These are phyloP conservation scores for Neurospora sp. DNA, from an alignment of 2,329 filamentous ascomycete genomes.

Conservation along the genomic window DNA sequence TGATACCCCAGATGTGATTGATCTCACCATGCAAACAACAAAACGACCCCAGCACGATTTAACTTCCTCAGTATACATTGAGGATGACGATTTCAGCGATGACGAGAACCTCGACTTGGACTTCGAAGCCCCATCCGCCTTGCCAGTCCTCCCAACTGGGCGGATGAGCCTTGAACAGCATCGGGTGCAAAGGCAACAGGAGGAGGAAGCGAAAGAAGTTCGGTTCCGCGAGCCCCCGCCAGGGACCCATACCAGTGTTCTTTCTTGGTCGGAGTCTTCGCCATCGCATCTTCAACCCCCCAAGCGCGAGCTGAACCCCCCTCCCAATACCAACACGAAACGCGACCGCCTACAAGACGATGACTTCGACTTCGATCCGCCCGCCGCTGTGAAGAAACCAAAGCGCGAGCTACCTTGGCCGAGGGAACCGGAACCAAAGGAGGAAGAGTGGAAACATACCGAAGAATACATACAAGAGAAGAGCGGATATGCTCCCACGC, in stretches of 20 bases:
- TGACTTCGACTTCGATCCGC: constrained; percentile 16
- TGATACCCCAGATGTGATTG: constrained; percentile 27
- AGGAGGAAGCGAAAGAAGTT: constrained; percentile 3
- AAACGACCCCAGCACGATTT: constrained; percentile 15
- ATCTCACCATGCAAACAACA: constrained; percentile 16
- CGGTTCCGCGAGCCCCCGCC: constrained; percentile 9
- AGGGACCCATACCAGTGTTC: constrained; percentile 20
- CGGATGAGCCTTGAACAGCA: constrained; percentile 15
- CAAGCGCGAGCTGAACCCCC: constrained; percentile 9
- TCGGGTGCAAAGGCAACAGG: constrained; percentile 20
- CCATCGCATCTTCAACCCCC: constrained; percentile 36
- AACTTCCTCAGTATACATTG: constrained; percentile 45
- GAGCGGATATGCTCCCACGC: constrained; percentile 21
- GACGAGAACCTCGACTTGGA: constrained; percentile 67
- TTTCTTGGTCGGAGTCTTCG: constrained; percentile 68
- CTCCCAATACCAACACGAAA: constrained; percentile 26
- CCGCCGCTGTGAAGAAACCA: constrained; percentile 33
- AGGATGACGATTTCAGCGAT: constrained; percentile 79
- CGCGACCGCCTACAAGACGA: constrained; percentile 29
- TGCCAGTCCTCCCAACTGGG: constrained; percentile 25
- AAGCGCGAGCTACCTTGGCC: constrained; percentile 53
- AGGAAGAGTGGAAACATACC: constrained; percentile 21
- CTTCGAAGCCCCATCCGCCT: constrained; percentile 48
- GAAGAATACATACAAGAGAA: constrained; percentile 24
- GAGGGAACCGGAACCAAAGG: constrained; percentile 6